Evolutionary conservation across 345 rosid genomes (phyloP).

Genomic region (Eucalyptus caleyi): DNA sequence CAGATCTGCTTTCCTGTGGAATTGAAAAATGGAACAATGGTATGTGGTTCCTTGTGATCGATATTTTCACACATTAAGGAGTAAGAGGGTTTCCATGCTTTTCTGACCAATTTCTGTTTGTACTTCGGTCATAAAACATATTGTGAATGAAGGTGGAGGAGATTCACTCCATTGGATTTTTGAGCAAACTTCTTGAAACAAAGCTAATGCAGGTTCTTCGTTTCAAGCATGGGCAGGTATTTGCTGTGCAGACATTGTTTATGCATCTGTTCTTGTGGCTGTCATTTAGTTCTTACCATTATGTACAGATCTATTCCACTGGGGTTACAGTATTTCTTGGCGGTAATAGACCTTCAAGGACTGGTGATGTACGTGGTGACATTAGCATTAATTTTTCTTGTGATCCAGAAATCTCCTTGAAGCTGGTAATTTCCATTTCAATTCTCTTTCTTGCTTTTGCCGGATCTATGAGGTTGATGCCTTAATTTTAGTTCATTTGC

Average conservation of each 20-base stretch:
- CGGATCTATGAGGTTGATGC: neutral
- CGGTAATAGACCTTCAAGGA: constrained; percentile 82
- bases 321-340: constrained; percentile 81
- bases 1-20: constrained; percentile 87
- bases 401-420: constrained; percentile 81
- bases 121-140: neutral
- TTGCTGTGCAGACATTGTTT: neutral
- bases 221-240: constrained; percentile 86
- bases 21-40: constrained; percentile 76
- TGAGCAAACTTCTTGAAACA: constrained; percentile 79
- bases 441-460: neutral
- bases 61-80: neutral
- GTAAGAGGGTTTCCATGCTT: neutral
- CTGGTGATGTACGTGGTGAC: constrained; percentile 80
- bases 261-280: neutral
- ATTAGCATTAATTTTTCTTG: constrained; percentile 78
- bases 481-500: neutral
- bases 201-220: constrained; percentile 82
- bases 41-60: neutral
- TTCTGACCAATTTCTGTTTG: neutral
- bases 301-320: constrained; percentile 63
- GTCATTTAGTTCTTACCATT: neutral
- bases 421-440: constrained; percentile 30
- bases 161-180: constrained; percentile 57
- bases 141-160: constrained; percentile 53